Evolutionary conservation across 2,329 filamentous ascomycete species (phyloP), one percentile per base, ranked within the genome.

Genomic region (Aspergillus sp.): DNA sequence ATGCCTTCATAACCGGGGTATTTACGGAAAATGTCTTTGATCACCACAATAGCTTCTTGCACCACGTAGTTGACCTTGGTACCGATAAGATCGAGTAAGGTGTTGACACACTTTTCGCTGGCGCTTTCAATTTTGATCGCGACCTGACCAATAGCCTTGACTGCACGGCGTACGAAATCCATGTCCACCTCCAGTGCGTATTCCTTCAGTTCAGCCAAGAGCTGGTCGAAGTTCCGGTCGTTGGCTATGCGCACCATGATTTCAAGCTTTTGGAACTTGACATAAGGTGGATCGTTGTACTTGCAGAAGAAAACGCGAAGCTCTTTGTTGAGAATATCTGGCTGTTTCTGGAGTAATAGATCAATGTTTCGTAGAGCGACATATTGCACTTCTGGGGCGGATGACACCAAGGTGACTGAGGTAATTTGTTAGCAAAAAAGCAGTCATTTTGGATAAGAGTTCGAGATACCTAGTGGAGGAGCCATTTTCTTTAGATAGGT

Each of bases 211-310:
- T 99, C 95, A 11, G 93, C 90, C 15, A 99, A 81, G 25, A 99
- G 82, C 72, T 98, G 95, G 70, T 99, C 95, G 59, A 93, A 93
- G 71, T 98, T 99, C 72, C 89, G 90, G 66, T 97, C 93, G 77
- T 97, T 98, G 60, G 93, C 91, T 87, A 99, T 98, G 75, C 95
- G 88, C 48, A 99, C 93, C 95, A 99, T 98, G 62, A 98, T 98
- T 73, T 99, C 95, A 50, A 99, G 85, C 73, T 99, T 99, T 72
- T 96, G 90, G 59, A 99, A 87, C 76, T 99, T 99, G 68, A 99
- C 88, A 73, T 99, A 99, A 21, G 92, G 92, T 2, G 95, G 93
- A 67, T 99, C 95, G 73, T 98, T 98, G 80, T 99, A 99, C 79
- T 99, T 99, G 88, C 95, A 99, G 80, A 99, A 99, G 80, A 99